These are phyloP conservation scores for Penicillium egyptiacum DNA, from an alignment of 495 filamentous ascomycete species.

Conservation along the genomic window DNA sequence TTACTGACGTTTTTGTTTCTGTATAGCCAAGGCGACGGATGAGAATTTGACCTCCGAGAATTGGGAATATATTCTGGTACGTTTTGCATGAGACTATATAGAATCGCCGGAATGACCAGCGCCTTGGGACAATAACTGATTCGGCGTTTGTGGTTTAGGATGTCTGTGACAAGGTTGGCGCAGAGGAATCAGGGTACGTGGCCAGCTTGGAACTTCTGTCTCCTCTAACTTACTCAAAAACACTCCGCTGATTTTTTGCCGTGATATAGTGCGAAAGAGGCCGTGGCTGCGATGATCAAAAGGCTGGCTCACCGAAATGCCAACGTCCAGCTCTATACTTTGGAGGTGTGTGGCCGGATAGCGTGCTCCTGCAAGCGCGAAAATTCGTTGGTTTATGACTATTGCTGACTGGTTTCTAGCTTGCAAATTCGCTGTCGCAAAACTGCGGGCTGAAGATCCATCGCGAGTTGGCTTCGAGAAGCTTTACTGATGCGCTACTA, in stretches of 20 bases:
- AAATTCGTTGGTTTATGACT: not conserved
- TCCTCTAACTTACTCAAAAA: not conserved
- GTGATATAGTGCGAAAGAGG: slow-evolving; percentile 72
- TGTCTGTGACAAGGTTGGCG: slow-evolving; percentile 88
- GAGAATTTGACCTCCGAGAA: slow-evolving; percentile 98
- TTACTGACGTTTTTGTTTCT: slow-evolving; percentile 26
- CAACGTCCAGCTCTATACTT: slow-evolving; percentile 97
- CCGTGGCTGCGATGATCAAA: slow-evolving; percentile 92
- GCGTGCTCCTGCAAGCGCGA: not conserved
- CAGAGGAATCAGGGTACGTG: slow-evolving; percentile 62
- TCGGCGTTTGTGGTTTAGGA: slow-evolving; percentile 51
- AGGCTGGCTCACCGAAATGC: slow-evolving; percentile 94
- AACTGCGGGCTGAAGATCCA: slow-evolving; percentile 93
- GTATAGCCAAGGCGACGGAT: slow-evolving; percentile 93
- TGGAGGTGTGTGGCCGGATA: slow-evolving; percentile 65
- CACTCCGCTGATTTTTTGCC: slow-evolving; percentile 19
- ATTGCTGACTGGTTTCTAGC: slow-evolving; percentile 36
- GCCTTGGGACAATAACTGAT: slow-evolving; percentile 2
- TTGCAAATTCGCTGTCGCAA: slow-evolving; percentile 91
- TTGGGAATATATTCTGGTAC: slow-evolving; percentile 93
- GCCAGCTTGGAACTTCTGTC: not conserved
- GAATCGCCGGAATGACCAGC: not conserved
- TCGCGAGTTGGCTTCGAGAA: slow-evolving; percentile 87
- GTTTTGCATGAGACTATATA: slow-evolving; percentile 12
- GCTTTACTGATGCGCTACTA: slow-evolving; percentile 92